Conservation (phyloP, 441 rosid species). For the Geranium incanum region DNA sequence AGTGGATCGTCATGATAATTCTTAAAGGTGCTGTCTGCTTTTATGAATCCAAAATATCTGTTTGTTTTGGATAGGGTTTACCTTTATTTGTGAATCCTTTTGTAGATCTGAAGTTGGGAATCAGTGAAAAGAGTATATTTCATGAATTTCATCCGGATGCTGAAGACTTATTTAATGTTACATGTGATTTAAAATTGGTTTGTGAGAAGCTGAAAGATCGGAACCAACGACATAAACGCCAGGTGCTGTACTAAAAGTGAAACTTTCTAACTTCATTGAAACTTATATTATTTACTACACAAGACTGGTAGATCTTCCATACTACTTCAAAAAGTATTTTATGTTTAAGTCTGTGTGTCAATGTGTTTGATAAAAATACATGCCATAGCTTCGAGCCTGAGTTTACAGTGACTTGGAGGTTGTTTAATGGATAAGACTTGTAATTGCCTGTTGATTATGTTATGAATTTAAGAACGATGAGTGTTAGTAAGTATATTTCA, state of each 20-base stretch:
- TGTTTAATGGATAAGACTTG: neutral
- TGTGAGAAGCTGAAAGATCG: slow-evolving; percentile 81
- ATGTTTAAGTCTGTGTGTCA: neutral
- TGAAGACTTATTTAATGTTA: slow-evolving; percentile 88
- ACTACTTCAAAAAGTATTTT: neutral
- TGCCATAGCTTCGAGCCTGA: neutral
- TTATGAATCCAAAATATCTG: neutral
- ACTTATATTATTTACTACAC: neutral
- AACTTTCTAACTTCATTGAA: neutral
- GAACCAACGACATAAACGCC: slow-evolving; percentile 80
- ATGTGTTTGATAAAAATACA: slow-evolving; percentile 1
- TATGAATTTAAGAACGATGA: slow-evolving; percentile 1
- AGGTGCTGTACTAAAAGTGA: slow-evolving; percentile 39
- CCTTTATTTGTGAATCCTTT: slow-evolving; percentile 19
- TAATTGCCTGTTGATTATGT: neutral
- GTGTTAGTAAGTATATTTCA: neutral
- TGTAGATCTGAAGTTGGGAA: slow-evolving; percentile 86
- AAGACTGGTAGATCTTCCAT: neutral
- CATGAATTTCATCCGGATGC: slow-evolving; percentile 98
- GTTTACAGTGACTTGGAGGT: neutral
- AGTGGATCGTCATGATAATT: slow-evolving; percentile 89
- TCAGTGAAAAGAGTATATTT: slow-evolving; percentile 85
- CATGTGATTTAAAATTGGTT: slow-evolving; percentile 87
- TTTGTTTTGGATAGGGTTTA: slow-evolving; percentile 4
- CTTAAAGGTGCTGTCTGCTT: slow-evolving; percentile 52